These are phyloP conservation scores for Catunica adiposa DNA, from an alignment of 2,329 filamentous ascomycete species.

Conservation along the genomic window DNA sequence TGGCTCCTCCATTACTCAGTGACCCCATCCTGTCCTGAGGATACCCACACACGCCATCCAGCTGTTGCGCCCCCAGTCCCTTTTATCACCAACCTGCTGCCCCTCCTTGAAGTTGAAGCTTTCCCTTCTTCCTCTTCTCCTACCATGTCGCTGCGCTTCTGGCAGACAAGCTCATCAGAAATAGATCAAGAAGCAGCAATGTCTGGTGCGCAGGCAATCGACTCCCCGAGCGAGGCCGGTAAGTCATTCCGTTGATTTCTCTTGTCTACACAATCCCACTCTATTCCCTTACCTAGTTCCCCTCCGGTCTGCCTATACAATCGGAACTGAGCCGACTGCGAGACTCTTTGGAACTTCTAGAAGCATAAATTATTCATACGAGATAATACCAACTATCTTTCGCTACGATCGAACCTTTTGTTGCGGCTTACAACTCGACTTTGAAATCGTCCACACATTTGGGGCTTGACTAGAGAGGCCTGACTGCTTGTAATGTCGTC, in stretches of 20 bases:
- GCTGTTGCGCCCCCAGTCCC: conserved; percentile 6
- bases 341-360: no score
- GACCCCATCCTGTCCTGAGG: conserved; percentile 3
- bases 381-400: neutral
- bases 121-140: conserved; percentile 14
- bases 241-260: conserved; percentile 4
- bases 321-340: neutral
- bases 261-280: neutral
- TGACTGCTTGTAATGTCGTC: no score
- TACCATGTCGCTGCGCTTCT: conserved; percentile 20
- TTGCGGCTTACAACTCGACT: no score
- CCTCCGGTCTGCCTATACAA: no score
- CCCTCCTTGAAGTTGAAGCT: conserved; percentile 7
- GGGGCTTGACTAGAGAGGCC: no score
- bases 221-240: conserved; percentile 14
- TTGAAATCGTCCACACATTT: no score
- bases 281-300: neutral
- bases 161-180: conserved; percentile 12
- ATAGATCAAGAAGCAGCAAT: conserved; percentile 12
- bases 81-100: conserved; percentile 9
- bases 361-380: neutral
- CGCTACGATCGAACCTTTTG: no score
- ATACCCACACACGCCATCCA: neutral
- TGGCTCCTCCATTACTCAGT: conserved; percentile 5
- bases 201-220: conserved; percentile 12